Conservation (phyloP, 2,329 filamentous ascomycete genomes). For the Ceratocystis smalleyi region DNA sequence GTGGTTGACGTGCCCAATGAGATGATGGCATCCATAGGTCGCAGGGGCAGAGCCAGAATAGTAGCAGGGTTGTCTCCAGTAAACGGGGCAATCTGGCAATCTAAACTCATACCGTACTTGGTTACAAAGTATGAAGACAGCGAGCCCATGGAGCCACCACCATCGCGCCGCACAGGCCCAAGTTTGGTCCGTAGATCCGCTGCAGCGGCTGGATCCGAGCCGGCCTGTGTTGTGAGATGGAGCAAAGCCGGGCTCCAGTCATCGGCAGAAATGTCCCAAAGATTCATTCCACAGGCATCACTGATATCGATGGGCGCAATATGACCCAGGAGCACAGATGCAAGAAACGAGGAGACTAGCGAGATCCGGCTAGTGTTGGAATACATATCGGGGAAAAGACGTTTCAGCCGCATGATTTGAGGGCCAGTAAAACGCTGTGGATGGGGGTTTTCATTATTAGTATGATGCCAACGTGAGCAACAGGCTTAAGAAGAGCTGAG, state of each 20-base stretch:
- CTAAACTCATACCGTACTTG: conserved; percentile 59
- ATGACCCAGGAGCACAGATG: conserved; percentile 70
- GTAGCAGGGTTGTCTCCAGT: conserved; percentile 95
- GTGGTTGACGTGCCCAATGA: conserved; percentile 90
- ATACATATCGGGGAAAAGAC: conserved; percentile 69
- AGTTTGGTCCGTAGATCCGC: conserved; percentile 59
- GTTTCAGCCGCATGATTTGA: conserved; percentile 79
- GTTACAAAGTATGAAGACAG: conserved; percentile 65
- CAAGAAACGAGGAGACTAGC: conserved; percentile 87
- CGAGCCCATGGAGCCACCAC: conserved; percentile 59
- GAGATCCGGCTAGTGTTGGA: conserved; percentile 69
- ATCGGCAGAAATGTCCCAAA: conserved; percentile 74
- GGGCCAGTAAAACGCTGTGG: conserved; percentile 82
- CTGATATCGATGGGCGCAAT: conserved; percentile 85
- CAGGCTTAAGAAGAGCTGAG: neutral
- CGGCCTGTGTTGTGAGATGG: conserved; percentile 50
- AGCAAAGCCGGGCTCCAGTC: conserved; percentile 63
- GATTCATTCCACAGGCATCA: conserved; percentile 91
- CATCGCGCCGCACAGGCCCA: conserved; percentile 63
- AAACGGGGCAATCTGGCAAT: conserved; percentile 68
- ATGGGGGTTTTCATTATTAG: neutral
- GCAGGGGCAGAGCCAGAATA: conserved; percentile 76
- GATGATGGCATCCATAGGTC: conserved; percentile 81
- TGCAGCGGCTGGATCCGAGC: conserved; percentile 35
- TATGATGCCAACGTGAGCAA: neutral